Conservation (phyloP, 192 early-diverging fungal species). For the Umbelopsis vinacea region DNA sequence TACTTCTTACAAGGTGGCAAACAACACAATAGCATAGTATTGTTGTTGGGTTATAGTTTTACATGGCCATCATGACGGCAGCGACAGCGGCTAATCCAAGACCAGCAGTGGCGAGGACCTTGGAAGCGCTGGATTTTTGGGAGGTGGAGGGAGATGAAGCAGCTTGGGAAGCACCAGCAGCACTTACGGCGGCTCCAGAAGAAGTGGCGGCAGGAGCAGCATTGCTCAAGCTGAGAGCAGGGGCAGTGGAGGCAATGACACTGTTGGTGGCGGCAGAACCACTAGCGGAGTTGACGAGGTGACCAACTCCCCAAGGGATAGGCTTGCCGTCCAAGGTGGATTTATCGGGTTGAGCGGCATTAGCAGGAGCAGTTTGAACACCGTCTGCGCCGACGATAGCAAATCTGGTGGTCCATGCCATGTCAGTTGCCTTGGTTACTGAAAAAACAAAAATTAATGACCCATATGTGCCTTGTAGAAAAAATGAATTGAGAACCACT, state of each 20-base stretch:
- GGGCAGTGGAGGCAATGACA: slow-evolving; percentile 10
- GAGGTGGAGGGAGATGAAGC: not conserved
- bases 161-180: not conserved
- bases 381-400: slow-evolving; percentile 31
- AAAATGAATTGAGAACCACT: not conserved
- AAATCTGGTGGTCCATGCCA: slow-evolving; percentile 46
- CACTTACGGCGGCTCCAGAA: slow-evolving; percentile 9
- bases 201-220: slow-evolving; percentile 18
- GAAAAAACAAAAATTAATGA: not conserved
- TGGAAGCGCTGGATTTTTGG: slow-evolving; percentile 15
- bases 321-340: slow-evolving; percentile 1
- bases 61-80: slow-evolving; percentile 19
- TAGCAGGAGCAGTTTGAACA: slow-evolving; percentile 11
- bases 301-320: slow-evolving; percentile 40
- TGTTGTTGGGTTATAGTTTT: not conserved
- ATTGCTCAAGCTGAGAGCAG: not conserved
- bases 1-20: not conserved
- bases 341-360: slow-evolving; percentile 35
- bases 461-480: not conserved
- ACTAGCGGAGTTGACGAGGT: not conserved
- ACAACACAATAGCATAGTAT: not conserved
- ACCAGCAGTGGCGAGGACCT: slow-evolving; percentile 18
- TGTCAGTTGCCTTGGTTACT: slow-evolving; percentile 21
- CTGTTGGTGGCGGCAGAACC: slow-evolving; percentile 13
- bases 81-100: slow-evolving; percentile 23